Conservation (phyloP, 257 asterid genomes). For the Leonotis leonurus region DNA sequence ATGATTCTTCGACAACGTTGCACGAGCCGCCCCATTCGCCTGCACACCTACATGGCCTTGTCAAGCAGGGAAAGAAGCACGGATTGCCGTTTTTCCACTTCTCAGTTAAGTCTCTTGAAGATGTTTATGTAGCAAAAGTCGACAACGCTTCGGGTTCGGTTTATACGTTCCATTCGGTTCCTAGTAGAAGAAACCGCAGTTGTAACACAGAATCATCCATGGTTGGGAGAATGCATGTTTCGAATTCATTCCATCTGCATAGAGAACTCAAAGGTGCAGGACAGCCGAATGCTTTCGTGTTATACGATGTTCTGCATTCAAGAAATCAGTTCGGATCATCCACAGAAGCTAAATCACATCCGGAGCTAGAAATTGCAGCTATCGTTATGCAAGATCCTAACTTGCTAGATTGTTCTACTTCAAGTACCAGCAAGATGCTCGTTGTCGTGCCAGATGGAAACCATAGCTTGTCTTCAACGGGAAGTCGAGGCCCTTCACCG, state of each 20-base stretch:
- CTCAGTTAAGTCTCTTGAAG: constrained; percentile 53
- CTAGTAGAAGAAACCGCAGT: constrained; percentile 46
- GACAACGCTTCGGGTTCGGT: constrained; percentile 50
- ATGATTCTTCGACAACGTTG: too few relatives aligned
- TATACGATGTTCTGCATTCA: constrained; percentile 39
- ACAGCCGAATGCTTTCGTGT: constrained; percentile 40
- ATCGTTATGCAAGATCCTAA: constrained; percentile 52
- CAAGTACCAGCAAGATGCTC: constrained; percentile 39
- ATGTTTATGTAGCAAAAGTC: constrained; percentile 48
- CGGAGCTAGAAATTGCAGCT: constrained; percentile 68
- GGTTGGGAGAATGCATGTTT: constrained; percentile 70
- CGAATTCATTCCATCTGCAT: constrained; percentile 46
- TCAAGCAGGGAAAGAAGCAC: constrained; percentile 41
- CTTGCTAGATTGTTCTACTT: constrained; percentile 31
- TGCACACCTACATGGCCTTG: constrained; percentile 68
- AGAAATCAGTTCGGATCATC: too few relatives aligned
- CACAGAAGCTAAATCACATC: constrained; percentile 32
- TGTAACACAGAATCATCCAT: constrained; percentile 33
- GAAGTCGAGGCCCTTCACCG: constrained; percentile 55
- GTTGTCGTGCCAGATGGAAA: constrained; percentile 78
- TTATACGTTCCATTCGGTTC: constrained; percentile 65
- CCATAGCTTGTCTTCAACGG: constrained; percentile 58
- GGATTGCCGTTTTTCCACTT: constrained; percentile 64
- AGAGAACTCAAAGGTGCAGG: constrained; percentile 39
- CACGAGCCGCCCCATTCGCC: constrained; percentile 34